Conservation (phyloP, 202 grass and related monocot species). For the Cymbopogon flexuosus region DNA sequence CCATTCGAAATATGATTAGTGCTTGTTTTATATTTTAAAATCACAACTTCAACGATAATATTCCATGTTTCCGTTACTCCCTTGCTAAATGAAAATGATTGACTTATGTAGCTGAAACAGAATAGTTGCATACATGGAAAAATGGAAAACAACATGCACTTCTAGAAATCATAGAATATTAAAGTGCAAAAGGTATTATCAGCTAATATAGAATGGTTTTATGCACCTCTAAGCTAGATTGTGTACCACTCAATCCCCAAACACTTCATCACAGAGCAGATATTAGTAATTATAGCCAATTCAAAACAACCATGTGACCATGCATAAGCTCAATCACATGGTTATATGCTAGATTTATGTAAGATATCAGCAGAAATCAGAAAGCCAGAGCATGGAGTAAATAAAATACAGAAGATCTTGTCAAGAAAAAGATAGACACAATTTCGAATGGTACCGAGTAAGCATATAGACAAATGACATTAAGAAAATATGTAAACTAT, state of each 20-base stretch:
- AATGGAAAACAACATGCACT: background rate
- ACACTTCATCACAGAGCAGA: constrained; percentile 15
- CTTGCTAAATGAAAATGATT: background rate
- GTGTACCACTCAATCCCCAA: background rate
- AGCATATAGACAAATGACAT: background rate
- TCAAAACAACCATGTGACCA: background rate
- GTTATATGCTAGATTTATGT: background rate
- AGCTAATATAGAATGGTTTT: background rate
- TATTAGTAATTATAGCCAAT: background rate
- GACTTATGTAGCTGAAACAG: background rate
- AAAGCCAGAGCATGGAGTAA: background rate
- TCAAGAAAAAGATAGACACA: background rate
- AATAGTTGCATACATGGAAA: background rate
- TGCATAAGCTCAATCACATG: background rate
- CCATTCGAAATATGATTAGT: background rate
- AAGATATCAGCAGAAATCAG: background rate
- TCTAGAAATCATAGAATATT: background rate
- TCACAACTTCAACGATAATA: background rate
- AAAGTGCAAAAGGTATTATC: background rate
- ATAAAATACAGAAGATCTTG: background rate
- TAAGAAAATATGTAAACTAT: constrained; percentile 6
- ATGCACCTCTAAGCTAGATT: background rate
- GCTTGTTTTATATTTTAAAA: background rate
- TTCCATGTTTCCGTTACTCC: background rate
- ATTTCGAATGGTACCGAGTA: background rate